phyloP scores from a whole-genome alignment of 441 rosid species.

The Corymbia citriodora region DNA sequence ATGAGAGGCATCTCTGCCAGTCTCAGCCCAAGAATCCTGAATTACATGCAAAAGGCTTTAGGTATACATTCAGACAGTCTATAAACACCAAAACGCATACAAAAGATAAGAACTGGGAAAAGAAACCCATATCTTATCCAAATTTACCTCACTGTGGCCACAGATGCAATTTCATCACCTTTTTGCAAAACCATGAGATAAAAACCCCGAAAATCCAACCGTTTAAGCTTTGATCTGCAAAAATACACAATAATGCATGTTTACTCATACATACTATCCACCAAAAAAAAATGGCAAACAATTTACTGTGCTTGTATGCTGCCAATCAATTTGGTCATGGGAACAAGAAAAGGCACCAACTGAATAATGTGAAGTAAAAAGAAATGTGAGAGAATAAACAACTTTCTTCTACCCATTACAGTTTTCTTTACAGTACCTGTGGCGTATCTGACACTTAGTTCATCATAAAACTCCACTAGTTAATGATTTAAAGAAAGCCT shows the following conservation, averaged over 20 bases:
- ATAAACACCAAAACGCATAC: background rate
- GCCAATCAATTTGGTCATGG: background rate
- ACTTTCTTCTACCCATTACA: background rate
- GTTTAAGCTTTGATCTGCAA: constrained; percentile 26
- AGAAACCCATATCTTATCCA: background rate
- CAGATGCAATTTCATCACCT: constrained; percentile 25
- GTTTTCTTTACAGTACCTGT: background rate
- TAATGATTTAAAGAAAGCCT: background rate
- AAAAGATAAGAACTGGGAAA: background rate
- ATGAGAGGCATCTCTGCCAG: constrained; percentile 42
- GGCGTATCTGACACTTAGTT: background rate
- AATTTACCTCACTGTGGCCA: constrained; percentile 31
- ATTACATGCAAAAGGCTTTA: background rate
- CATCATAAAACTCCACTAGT: background rate
- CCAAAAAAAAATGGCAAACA: background rate
- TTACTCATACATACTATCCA: background rate
- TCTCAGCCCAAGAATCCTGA: constrained; percentile 31
- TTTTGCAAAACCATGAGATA: constrained; percentile 28
- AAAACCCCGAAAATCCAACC: constrained; percentile 35
- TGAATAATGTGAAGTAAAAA: background rate
- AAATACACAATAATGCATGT: background rate
- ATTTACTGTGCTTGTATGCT: background rate
- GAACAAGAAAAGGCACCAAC: background rate
- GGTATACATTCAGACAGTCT: background rate
- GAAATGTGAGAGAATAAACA: background rate